A percentile compares a stretch with the other conserved stretches of the same genome.
Conservation (phyloP, 2,329 filamentous ascomycete genomes). For the Colletotrichum paranaense region DNA sequence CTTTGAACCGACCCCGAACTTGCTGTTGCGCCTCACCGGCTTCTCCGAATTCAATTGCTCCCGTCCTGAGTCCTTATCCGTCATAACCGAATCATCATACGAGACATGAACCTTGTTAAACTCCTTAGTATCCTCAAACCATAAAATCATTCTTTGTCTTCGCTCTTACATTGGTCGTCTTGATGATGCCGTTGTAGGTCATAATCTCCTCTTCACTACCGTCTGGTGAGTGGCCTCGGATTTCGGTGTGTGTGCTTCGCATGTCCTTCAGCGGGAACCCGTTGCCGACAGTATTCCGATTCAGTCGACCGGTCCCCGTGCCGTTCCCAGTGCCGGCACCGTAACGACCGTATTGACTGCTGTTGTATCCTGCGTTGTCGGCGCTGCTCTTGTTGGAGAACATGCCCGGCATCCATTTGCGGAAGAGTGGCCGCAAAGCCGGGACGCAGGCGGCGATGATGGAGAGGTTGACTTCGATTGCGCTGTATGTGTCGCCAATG, state of each 20-base stretch:
- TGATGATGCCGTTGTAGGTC: constrained; percentile 52
- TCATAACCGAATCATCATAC: constrained; percentile 15
- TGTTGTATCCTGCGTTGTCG: constrained; percentile 32
- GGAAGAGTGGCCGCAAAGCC: constrained; percentile 47
- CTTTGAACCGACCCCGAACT: not conserved
- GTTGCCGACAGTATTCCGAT: constrained; percentile 2
- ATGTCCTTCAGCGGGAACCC: constrained; percentile 38
- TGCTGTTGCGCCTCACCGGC: not conserved
- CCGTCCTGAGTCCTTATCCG: constrained; percentile 4
- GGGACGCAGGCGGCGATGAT: constrained; percentile 51
- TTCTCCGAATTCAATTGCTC: not conserved
- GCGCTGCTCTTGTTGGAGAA: constrained; percentile 9
- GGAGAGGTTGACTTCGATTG: constrained; percentile 50
- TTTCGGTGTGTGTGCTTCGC: constrained; percentile 45
- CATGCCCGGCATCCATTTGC: constrained; percentile 37
- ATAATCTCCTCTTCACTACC: constrained; percentile 53
- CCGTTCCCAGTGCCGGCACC: constrained; percentile 37
- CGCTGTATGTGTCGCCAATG: constrained; percentile 42
- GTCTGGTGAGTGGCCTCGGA: constrained; percentile 46
- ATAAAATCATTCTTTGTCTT: not conserved
- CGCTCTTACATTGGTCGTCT: constrained; percentile 18
- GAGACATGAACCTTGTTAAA: constrained; percentile 13
- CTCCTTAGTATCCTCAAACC: not conserved
- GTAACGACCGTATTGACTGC: constrained; percentile 39
- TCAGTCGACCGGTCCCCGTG: constrained; percentile 20